Conservation (phyloP, 2,329 filamentous ascomycete genomes). For the Fusarium duplospermum region DNA sequence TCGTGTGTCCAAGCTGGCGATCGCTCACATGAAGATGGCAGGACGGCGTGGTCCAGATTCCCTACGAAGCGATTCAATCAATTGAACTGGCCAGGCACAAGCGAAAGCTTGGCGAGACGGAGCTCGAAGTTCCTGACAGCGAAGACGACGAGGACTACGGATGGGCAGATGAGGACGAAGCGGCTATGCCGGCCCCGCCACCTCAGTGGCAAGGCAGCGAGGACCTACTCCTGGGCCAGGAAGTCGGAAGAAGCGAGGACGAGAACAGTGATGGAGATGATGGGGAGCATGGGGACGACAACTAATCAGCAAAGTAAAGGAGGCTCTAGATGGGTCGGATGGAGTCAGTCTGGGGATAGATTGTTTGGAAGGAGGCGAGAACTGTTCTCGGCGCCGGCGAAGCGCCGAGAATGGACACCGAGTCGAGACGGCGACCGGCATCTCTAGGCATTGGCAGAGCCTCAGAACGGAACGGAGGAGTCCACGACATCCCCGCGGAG, state of each 20-base stretch:
- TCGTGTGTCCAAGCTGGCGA: slow-evolving; percentile 22
- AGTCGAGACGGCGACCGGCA: slow-evolving; percentile 25
- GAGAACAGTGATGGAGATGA: slow-evolving; percentile 37
- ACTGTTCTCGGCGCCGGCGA: slow-evolving; percentile 44
- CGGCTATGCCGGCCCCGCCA: slow-evolving; percentile 68
- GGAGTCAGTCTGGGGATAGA: slow-evolving; percentile 37
- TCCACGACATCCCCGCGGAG: slow-evolving; percentile 22
- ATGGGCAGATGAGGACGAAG: slow-evolving; percentile 76
- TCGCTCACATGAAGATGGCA: slow-evolving; percentile 46
- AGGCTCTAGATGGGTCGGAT: slow-evolving; percentile 32
- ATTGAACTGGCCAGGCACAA: slow-evolving; percentile 60
- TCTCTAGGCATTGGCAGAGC: slow-evolving; percentile 31
- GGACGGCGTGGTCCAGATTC: slow-evolving; percentile 57
- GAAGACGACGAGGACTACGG: slow-evolving; percentile 78
- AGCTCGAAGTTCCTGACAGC: slow-evolving; percentile 70
- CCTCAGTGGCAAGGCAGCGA: slow-evolving; percentile 77
- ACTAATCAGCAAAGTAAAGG: slow-evolving; percentile 37
- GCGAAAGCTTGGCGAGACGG: slow-evolving; percentile 71
- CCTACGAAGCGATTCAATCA: slow-evolving; percentile 54
- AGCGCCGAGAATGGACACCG: slow-evolving; percentile 46
- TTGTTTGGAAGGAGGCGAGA: slow-evolving; percentile 13
- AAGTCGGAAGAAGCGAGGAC: slow-evolving; percentile 55
- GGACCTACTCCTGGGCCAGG: slow-evolving; percentile 67
- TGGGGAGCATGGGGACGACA: slow-evolving; percentile 34
- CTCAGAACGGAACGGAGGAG: slow-evolving; percentile 21